These are phyloP conservation scores for Chytridium lagenaria DNA, from an alignment of 371 early-diverging fungal genomes.

Conservation along the genomic window DNA sequence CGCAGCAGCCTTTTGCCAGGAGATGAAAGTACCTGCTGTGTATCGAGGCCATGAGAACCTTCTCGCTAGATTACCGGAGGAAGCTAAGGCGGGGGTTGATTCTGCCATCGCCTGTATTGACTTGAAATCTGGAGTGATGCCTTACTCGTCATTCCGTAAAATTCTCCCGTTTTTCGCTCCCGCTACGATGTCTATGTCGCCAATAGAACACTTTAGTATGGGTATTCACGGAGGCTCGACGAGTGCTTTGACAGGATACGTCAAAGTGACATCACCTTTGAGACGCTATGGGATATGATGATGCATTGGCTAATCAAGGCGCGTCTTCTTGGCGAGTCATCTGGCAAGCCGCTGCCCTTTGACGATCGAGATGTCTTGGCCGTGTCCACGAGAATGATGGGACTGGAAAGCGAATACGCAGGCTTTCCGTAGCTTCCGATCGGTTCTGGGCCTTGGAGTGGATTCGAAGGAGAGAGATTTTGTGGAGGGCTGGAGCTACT, in stretches of 20 bases:
- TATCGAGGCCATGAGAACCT: constrained; percentile 71
- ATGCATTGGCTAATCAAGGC: constrained; percentile 92
- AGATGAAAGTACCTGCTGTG: constrained; percentile 65
- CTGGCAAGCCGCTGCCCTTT: constrained; percentile 35
- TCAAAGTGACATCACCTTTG: constrained; percentile 87
- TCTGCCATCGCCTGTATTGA: constrained; percentile 50
- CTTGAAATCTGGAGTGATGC: constrained; percentile 60
- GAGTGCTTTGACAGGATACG: constrained; percentile 67
- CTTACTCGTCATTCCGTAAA: constrained; percentile 37
- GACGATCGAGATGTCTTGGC: constrained; percentile 5
- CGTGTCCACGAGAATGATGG: constrained; percentile 25
- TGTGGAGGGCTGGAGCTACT: constrained; percentile 31
- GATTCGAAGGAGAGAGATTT: constrained; percentile 46
- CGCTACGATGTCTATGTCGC: constrained; percentile 31
- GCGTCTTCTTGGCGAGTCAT: constrained; percentile 48
- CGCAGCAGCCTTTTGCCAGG: constrained; percentile 72
- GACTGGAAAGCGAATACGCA: constrained; percentile 26
- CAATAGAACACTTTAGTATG: constrained; percentile 62
- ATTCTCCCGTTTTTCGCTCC: constrained; percentile 47
- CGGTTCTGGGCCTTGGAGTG: constrained; percentile 49
- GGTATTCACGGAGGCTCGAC: constrained; percentile 72
- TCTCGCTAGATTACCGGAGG: constrained; percentile 1
- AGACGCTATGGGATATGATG: constrained; percentile 85
- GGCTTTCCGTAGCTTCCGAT: constrained; percentile 19
- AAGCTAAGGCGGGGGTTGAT: constrained; percentile 38